Conservation (phyloP, 2,329 filamentous ascomycete species). For the Endocalyx cinctus region DNA sequence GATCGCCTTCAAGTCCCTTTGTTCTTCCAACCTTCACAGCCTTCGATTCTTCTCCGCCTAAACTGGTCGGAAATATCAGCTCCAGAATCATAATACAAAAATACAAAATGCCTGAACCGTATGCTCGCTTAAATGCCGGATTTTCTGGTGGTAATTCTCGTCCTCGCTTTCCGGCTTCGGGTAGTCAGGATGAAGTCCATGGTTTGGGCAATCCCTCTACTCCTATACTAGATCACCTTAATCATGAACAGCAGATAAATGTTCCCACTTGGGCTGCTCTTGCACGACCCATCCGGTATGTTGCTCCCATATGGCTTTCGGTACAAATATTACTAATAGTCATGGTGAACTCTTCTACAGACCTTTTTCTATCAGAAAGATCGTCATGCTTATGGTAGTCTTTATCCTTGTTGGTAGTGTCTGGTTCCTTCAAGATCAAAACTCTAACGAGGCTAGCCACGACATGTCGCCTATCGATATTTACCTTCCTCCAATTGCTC, state of each 20-base stretch:
- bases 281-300: slow-evolving; percentile 20
- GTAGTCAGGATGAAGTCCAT: slow-evolving; percentile 5
- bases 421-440: slow-evolving; percentile 17
- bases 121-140: no score
- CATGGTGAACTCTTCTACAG: no score
- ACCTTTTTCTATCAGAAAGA: slow-evolving; percentile 18
- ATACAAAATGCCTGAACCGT: no score
- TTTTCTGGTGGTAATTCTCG: no score
- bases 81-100: no score
- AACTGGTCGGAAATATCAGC: no score
- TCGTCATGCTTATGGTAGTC: slow-evolving; percentile 13
- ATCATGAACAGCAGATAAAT: slow-evolving; percentile 8
- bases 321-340: background rate
- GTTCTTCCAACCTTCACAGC: no score
- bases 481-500: slow-evolving; percentile 20
- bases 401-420: slow-evolving; percentile 15
- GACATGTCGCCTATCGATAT: slow-evolving; percentile 13
- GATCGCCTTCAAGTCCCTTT: no score
- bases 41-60: no score
- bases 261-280: slow-evolving; percentile 16
- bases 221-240: slow-evolving; percentile 9
- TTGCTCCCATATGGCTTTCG: background rate
- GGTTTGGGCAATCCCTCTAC: slow-evolving; percentile 8
- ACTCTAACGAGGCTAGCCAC: slow-evolving; percentile 7
- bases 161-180: no score